Evolutionary conservation across 2,329 filamentous ascomycete genomes (phyloP).

Genomic region (Botryotinia convoluta): DNA sequence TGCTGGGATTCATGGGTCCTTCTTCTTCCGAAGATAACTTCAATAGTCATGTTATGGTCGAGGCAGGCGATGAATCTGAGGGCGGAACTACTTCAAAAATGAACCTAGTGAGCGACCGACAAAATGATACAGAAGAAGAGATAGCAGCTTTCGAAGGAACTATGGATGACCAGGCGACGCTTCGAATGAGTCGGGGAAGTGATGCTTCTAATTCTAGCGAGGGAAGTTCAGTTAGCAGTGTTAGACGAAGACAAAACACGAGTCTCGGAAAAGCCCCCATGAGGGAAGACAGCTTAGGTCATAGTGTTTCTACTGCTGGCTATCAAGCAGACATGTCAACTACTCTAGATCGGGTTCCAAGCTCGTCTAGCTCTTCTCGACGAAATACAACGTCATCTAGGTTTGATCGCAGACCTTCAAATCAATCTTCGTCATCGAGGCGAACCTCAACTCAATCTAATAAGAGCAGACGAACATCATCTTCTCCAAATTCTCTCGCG

Average conservation of each 20-base stretch:
- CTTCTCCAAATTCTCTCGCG: not conserved
- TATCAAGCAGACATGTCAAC: constrained; percentile 21
- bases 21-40: constrained; percentile 21
- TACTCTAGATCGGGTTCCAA: constrained; percentile 12
- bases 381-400: constrained; percentile 13
- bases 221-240: not conserved
- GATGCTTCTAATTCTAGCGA: not conserved
- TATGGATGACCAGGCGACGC: constrained; percentile 18
- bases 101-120: not conserved
- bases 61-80: constrained; percentile 13
- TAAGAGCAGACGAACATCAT: constrained; percentile 2
- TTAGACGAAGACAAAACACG: constrained; percentile 1
- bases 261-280: constrained; percentile 19
- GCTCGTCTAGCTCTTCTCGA: constrained; percentile 15
- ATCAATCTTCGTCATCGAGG: constrained; percentile 20
- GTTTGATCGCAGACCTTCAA: constrained; percentile 15
- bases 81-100: not conserved
- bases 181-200: constrained; percentile 16
- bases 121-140: constrained; percentile 2
- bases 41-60: constrained; percentile 19
- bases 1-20: constrained; percentile 16
- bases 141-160: not conserved
- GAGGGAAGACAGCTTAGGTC: constrained; percentile 8
- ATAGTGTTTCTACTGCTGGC: constrained; percentile 17
- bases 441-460: constrained; percentile 11